phyloP scores from a whole-genome alignment of 192 early-diverging fungal species.

The Entomortierella beljakovae region DNA sequence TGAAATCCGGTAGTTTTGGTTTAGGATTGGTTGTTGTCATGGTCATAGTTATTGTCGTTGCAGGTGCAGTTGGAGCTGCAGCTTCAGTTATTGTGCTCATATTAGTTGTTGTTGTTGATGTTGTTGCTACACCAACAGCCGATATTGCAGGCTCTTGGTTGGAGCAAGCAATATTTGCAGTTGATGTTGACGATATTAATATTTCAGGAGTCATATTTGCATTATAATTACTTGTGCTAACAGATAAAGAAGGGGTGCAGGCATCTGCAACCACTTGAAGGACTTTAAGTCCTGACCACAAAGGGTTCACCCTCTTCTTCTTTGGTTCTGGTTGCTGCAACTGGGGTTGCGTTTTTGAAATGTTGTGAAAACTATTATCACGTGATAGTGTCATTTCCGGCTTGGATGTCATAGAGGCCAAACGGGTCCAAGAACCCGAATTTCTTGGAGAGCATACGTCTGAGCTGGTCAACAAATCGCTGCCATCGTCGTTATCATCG shows the following conservation, averaged over 20 bases:
- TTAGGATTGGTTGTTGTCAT: neutral
- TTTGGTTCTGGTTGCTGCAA: neutral
- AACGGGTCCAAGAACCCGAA: constrained; percentile 26
- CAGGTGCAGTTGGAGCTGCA: constrained; percentile 3
- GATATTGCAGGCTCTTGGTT: neutral
- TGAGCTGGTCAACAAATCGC: neutral
- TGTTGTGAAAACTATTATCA: neutral
- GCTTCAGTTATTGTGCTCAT: neutral
- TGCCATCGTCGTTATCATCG: constrained; percentile 28
- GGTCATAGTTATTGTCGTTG: neutral
- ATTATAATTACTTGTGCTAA: neutral
- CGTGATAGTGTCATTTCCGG: neutral
- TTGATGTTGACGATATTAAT: neutral
- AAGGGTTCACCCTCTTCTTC: constrained; percentile 7
- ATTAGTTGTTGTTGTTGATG: constrained; percentile 7
- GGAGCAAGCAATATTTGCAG: no score
- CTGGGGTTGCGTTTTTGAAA: neutral
- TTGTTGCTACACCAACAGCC: neutral
- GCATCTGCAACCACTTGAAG: constrained; percentile 12
- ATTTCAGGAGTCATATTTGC: neutral
- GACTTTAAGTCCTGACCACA: constrained; percentile 28
- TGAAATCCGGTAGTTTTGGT: constrained; percentile 23
- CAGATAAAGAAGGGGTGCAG: neutral
- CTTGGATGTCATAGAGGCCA: constrained; percentile 5
- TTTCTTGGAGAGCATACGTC: constrained; percentile 25